Evolutionary conservation across 306 rosid species (phyloP).

Genomic region (Dryas octopetala): DNA sequence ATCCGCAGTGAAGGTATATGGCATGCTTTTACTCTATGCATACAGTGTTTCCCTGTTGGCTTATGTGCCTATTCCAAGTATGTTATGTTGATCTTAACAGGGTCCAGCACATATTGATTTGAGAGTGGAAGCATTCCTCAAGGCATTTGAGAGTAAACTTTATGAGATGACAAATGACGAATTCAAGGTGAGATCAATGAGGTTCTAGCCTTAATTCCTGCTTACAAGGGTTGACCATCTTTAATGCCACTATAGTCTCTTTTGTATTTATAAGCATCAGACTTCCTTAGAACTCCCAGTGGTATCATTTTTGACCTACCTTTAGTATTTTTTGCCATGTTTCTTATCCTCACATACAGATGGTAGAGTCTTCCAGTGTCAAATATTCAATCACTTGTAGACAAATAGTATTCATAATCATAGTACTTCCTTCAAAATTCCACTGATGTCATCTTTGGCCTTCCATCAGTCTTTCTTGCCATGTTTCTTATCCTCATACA

Average conservation of each 20-base stretch:
- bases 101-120: conserved; percentile 71
- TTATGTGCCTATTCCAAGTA: conserved; percentile 19
- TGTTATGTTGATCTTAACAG: conserved; percentile 39
- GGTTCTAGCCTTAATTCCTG: background rate
- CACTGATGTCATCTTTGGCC: background rate
- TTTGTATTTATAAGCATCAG: background rate
- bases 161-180: conserved; percentile 76
- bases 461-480: background rate
- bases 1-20: conserved; percentile 78
- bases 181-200: conserved; percentile 62
- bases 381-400: background rate
- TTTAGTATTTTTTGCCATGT: background rate
- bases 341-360: background rate
- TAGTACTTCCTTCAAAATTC: too few species aligned
- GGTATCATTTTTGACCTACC: background rate
- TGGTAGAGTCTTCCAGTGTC: background rate
- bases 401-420: background rate
- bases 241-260: background rate
- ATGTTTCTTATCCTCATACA: background rate
- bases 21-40: conserved; percentile 10
- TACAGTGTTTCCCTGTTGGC: conserved; percentile 2
- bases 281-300: background rate
- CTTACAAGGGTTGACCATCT: background rate
- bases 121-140: conserved; percentile 83
- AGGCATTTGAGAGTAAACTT: conserved; percentile 70